These are phyloP conservation scores for Rhizophlyctis rosea DNA, from an alignment of 192 early-diverging fungal genomes.

Conservation along the genomic window DNA sequence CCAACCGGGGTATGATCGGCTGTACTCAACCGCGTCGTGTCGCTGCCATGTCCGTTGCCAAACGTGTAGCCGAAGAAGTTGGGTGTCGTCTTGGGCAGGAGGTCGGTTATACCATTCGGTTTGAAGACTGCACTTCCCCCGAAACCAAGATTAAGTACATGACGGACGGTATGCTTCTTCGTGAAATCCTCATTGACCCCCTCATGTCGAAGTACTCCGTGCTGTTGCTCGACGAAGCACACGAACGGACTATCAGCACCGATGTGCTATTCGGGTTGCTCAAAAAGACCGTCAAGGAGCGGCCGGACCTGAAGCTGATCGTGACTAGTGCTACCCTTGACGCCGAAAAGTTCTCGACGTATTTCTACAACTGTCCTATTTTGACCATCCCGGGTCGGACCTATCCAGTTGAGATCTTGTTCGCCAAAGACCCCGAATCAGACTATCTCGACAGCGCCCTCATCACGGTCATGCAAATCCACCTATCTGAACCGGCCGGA, in stretches of 20 bases:
- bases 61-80: constrained; percentile 97
- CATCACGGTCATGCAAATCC: constrained; percentile 96
- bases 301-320: constrained; percentile 92
- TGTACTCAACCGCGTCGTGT: constrained; percentile 99
- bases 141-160: constrained; percentile 95
- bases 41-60: constrained; percentile 98
- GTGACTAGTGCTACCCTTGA: constrained; percentile 94
- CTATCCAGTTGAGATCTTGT: constrained; percentile 91
- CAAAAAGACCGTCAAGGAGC: constrained; percentile 70
- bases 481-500: constrained; percentile 87
- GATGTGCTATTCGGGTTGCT: constrained; percentile 95
- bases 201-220: constrained; percentile 83
- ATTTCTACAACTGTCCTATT: constrained; percentile 91
- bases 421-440: constrained; percentile 89
- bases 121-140: constrained; percentile 94
- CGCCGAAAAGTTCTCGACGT: constrained; percentile 88
- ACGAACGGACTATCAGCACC: constrained; percentile 94
- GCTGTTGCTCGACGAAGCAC: constrained; percentile 96
- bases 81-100: constrained; percentile 86
- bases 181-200: constrained; percentile 87
- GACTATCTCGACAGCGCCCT: constrained; percentile 93
- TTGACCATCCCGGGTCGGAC: constrained; percentile 94
- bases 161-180: constrained; percentile 97
- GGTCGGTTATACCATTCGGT: constrained; percentile 98
- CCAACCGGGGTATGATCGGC: constrained; percentile 81